Conservation (phyloP, 2,329 filamentous ascomycete species). For the Bipolaris victoriae region DNA sequence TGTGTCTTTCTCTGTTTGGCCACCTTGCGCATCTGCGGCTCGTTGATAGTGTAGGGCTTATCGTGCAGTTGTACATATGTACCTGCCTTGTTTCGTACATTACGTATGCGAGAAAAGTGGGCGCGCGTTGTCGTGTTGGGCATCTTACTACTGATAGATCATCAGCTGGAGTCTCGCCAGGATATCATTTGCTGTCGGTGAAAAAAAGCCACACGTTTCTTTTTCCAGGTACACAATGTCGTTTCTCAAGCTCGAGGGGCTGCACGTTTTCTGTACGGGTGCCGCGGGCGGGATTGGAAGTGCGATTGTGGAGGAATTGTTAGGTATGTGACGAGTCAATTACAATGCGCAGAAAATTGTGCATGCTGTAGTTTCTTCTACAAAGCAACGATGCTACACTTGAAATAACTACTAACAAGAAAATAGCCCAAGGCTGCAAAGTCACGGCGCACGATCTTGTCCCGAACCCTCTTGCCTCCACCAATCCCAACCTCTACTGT, state of each 20-base stretch:
- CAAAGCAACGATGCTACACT: no score
- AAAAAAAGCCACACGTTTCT: not conserved
- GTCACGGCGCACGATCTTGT: conserved; percentile 60
- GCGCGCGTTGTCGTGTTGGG: not conserved
- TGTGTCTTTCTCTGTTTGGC: not conserved
- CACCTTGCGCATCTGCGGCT: conserved; percentile 6
- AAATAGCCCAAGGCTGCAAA: conserved; percentile 59
- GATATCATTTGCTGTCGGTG: not conserved
- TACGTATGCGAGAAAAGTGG: conserved; percentile 12
- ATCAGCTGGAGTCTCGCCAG: not conserved
- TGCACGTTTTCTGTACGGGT: conserved; percentile 62
- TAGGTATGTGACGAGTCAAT: conserved; percentile 48
- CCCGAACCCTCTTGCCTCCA: conserved; percentile 40
- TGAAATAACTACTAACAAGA: conserved; percentile 4
- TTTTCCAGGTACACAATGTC: conserved; percentile 38
- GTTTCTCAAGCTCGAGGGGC: conserved; percentile 56
- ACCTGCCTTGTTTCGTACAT: not conserved
- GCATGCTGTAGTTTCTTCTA: not conserved
- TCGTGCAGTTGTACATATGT: not conserved
- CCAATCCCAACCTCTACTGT: conserved; percentile 47
- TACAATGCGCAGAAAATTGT: not conserved
- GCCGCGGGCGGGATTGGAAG: conserved; percentile 60
- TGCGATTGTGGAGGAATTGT: conserved; percentile 59
- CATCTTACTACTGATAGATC: not conserved
- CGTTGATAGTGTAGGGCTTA: conserved; percentile 15